Evolutionary conservation across 768 basidiomycete species (phyloP).

Genomic region (Auriscalpium vulgare): DNA sequence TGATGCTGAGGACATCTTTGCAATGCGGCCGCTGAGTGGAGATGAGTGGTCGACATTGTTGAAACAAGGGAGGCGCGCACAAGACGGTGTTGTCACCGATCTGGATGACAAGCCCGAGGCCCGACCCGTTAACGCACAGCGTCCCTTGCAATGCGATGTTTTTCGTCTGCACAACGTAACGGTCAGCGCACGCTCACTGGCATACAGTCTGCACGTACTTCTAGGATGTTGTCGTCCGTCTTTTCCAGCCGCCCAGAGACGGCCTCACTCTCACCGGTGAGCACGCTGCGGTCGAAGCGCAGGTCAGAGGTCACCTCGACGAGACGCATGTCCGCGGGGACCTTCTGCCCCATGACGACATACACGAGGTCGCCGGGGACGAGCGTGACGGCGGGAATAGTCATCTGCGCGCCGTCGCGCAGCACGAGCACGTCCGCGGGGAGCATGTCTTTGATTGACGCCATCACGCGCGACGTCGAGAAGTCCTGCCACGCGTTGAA

Average conservation of each 20-base stretch:
- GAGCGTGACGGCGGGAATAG: conserved; percentile 49
- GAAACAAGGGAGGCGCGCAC: conserved; percentile 23
- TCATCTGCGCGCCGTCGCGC: conserved; percentile 39
- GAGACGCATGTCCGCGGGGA: conserved; percentile 65
- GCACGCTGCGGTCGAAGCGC: conserved; percentile 52
- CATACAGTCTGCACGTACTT: neutral
- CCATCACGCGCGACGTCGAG: conserved; percentile 49
- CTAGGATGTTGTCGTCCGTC: conserved; percentile 25
- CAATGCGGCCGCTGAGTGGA: conserved; percentile 28
- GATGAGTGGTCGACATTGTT: conserved; percentile 1
- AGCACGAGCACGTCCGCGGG: conserved; percentile 57
- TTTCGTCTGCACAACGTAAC: conserved; percentile 29
- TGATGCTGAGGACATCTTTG: conserved; percentile 26
- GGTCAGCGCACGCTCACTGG: neutral
- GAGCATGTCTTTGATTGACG: conserved; percentile 57
- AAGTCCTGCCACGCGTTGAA: conserved; percentile 51
- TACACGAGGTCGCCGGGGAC: conserved; percentile 62
- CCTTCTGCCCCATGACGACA: conserved; percentile 55
- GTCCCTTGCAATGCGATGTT: conserved; percentile 56
- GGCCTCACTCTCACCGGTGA: conserved; percentile 41
- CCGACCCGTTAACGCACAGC: conserved; percentile 42
- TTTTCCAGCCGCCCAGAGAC: conserved; percentile 16
- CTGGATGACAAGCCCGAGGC: conserved; percentile 38
- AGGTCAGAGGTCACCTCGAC: conserved; percentile 49
- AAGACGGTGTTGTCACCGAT: conserved; percentile 45